A percentile compares a stretch with the other conserved stretches of the same genome.
These are phyloP conservation scores for Kwoniella sp. DNA, from an alignment of 768 basidiomycete genomes.

Conservation along the genomic window DNA sequence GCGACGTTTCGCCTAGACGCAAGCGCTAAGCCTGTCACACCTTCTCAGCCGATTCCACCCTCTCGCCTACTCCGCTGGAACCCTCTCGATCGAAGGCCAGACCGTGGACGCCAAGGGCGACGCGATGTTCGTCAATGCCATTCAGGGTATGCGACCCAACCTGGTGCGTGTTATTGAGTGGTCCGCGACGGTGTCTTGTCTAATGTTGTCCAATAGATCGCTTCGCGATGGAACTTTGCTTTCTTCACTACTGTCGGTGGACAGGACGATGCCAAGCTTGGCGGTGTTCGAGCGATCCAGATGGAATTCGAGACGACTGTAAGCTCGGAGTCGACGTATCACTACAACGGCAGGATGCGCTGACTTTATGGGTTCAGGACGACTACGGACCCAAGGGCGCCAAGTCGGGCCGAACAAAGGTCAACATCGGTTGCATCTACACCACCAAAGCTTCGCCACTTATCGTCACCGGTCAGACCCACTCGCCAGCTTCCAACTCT, in stretches of 20 bases:
- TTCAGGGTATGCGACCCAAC: slow-evolving; percentile 97
- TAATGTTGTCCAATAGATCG: slow-evolving; percentile 52
- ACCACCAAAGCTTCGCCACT: slow-evolving; percentile 15
- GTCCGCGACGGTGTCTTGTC: background rate
- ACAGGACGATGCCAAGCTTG: slow-evolving; percentile 55
- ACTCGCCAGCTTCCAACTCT: slow-evolving; percentile 9
- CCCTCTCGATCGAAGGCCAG: slow-evolving; percentile 63
- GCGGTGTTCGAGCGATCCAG: slow-evolving; percentile 75
- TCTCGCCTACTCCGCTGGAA: slow-evolving; percentile 60
- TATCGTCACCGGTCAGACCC: slow-evolving; percentile 43
- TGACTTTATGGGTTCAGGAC: slow-evolving; percentile 46
- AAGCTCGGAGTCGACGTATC: slow-evolving; percentile 8
- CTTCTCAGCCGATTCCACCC: slow-evolving; percentile 72
- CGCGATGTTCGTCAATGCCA: slow-evolving; percentile 83
- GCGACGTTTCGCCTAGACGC: background rate
- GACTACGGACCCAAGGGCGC: slow-evolving; percentile 71
- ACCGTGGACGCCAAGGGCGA: slow-evolving; percentile 51
- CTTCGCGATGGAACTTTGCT: slow-evolving; percentile 90
- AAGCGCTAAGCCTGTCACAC: background rate
- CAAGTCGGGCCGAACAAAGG: slow-evolving; percentile 75
- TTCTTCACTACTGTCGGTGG: slow-evolving; percentile 68
- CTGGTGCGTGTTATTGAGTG: slow-evolving; percentile 52
- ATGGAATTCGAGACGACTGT: slow-evolving; percentile 89
- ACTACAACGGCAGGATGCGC: background rate
- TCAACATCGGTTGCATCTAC: slow-evolving; percentile 66